These are phyloP conservation scores for Tulasnella calospora DNA, from an alignment of 768 basidiomycete species.

Conservation along the genomic window DNA sequence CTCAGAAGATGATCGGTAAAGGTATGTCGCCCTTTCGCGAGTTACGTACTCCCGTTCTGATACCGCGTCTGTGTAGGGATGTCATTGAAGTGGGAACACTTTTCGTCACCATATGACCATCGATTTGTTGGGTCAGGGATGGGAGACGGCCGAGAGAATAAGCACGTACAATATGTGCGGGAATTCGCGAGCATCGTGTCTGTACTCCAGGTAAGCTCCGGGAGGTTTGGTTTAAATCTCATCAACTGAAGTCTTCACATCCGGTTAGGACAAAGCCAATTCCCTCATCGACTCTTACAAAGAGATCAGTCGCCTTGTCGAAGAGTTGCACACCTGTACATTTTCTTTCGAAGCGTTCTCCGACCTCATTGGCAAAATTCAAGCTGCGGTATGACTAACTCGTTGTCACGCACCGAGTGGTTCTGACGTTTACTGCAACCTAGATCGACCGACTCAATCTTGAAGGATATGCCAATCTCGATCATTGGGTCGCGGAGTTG, in stretches of 20 bases:
- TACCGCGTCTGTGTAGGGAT: slow-evolving; percentile 58
- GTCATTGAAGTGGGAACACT: slow-evolving; percentile 93
- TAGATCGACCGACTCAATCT: slow-evolving; percentile 92
- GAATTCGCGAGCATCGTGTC: slow-evolving; percentile 94
- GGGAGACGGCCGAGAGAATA: slow-evolving; percentile 74
- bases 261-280: slow-evolving; percentile 81
- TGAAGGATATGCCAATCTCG: slow-evolving; percentile 92
- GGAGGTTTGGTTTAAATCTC: not conserved
- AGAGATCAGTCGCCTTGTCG: slow-evolving; percentile 77
- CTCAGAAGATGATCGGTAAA: slow-evolving; percentile 86
- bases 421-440: not conserved
- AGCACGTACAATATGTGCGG: slow-evolving; percentile 89
- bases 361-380: slow-evolving; percentile 69
- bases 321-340: slow-evolving; percentile 80
- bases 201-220: slow-evolving; percentile 62
- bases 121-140: slow-evolving; percentile 57
- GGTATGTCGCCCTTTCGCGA: slow-evolving; percentile 47
- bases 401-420: not conserved
- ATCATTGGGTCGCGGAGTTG: slow-evolving; percentile 79
- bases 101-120: slow-evolving; percentile 88
- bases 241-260: not conserved
- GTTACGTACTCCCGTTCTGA: not conserved
- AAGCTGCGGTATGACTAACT: slow-evolving; percentile 62
- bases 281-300: slow-evolving; percentile 85
- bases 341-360: slow-evolving; percentile 82